Base-by-base conservation (phyloP, 192 early-diverging fungal species). In the Coemansia guatemalensis region DNA sequence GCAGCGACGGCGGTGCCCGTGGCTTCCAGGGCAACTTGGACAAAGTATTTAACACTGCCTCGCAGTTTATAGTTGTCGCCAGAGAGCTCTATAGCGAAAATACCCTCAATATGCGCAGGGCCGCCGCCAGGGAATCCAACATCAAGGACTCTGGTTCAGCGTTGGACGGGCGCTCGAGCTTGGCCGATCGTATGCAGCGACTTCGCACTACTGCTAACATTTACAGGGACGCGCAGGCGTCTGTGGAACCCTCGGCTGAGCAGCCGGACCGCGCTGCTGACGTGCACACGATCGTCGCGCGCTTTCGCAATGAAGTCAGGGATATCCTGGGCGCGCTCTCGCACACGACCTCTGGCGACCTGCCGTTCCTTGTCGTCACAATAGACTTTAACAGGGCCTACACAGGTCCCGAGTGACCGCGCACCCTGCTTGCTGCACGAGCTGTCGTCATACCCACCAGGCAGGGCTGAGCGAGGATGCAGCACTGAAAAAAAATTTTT, bases 331-430 rank as follows among this genome's bases (percentile, higher is more conserved):
- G 76, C 6, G 76, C 75, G 8, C 75, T 93, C 21, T 74, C 84
- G 54, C 82, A 81, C 35, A 84, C 89, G 62, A 81, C 87, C 6
- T 88, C 90, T 39, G 87, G 85, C 24, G 87, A 93, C 56, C 74
- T 94, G 25, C 75, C 88, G 56, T 89, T 87, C 58, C 78, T 95
- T 53, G 86, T 85, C 23, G 87, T 91, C 44, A 82, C 91, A 1
- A 74, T 96, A 49, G 87, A 96, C 64, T 96, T 93, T 65, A 96
- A 96, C 67, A 85, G 85, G 48, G 78, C 78, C 26, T 93, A 92
- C 55, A 58, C 64, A 12, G 58, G 35, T 9, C n/a, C 44, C 21
- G 52, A 26, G 24, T 53, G 52, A 53, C n/a, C 27, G n/a, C 48
- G 7, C 27, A 44, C 17, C 14, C 14, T 17, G 39, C 39, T 17